Evolutionary conservation across 2,329 filamentous ascomycete species (phyloP), one percentile per base, ranked within the genome.

Genomic region (Zopfia rhizophila): DNA sequence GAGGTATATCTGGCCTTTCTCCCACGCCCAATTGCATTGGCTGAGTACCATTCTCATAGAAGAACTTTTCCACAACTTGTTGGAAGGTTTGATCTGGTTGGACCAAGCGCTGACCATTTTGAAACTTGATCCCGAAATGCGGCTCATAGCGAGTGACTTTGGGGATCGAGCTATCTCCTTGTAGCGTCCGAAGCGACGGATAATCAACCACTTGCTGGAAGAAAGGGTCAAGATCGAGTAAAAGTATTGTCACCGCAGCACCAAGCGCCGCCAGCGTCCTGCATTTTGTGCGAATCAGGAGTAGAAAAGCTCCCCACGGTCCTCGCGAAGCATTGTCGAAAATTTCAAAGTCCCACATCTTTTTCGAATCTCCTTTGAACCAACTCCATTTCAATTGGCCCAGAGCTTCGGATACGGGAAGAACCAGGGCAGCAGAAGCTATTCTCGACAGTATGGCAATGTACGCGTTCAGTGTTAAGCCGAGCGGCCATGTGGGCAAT

Each of bases 381-480:
- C 68, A 70, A 12, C 53, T 64, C 68, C 68, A 72, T 13, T 71
- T 71, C 2, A 69, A 24, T 29, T 72, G 68, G 0, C 69, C 68
- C 0, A 72, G 40, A 0, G 62, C 64, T 31, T 71, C 66, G 0
- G 65, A 57, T 0, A 63, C 53, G 0, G 66, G 68, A 0, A 70
- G 32, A 0, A 69, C 48, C 0, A 70, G 51, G 0, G 66, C 58
- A 2, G 63, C 66, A 4, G 58, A 62, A 0, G 63, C 61, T 8
- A 70, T 56, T n/a, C 52, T 61, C 0, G 66, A 64, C 0, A 71
- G 45, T 0, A 70, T 36, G 0, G 65, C 57, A 6, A 71, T 61
- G 11, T 56, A 65, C 0, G 67, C 47, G 21, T 68, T 70, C 4
- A 70, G 14, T 0, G 62, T 69, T 0, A 67, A 12, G 0, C 44